Base-by-base conservation (phyloP, 2,329 filamentous ascomycete species). In the Alternaria ventricosa region DNA sequence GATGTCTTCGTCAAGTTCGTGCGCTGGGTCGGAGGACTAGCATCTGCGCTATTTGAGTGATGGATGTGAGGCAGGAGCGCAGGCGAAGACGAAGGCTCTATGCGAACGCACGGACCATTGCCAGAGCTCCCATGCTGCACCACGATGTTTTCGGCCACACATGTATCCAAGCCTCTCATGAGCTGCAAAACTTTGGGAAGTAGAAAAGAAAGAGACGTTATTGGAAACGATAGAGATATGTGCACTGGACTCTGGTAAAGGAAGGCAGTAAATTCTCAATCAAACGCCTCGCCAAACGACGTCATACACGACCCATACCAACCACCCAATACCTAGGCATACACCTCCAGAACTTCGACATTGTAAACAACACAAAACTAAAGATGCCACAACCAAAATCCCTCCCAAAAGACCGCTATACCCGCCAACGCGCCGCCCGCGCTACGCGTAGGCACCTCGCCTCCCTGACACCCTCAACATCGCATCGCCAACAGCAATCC, bases 401-500 rank as follows among this genome's bases (percentile, higher is more conserved):
- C 4, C 10, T 45, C 1, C 45, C 61, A 15, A 67, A 57, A 28
- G 47, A 59, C 25, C 66, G 63, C 13, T 59, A 61, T 43, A 49
- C 61, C 18, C 68, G 70, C 6, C 62, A 72, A 46, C 64, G 63
- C 10, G 46, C 13, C 6, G 57, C 64, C 18, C 68, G 72, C 22
- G 64, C 64, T 13, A 57, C 66, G 9, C 69, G 72, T 12, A 66
- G 70, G 13, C 23, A 41, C 5, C 65, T 77, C 4, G 58, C 60
- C 25, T 28, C 60, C 6, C 70, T 75, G 12, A 69, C 64, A 8
- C 68, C 71, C 0, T 44, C 54, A 12, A 73, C 67, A 12, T 71
- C 67, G 6, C 54, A 67, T 9, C 53, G 46, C 5, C 76, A 78
- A 45, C 44, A 12, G 1, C 71, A 74, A 54, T 73, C 68, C 6